Evolutionary conservation across 441 rosid species (phyloP).

Genomic region (Eruca vesicaria): DNA sequence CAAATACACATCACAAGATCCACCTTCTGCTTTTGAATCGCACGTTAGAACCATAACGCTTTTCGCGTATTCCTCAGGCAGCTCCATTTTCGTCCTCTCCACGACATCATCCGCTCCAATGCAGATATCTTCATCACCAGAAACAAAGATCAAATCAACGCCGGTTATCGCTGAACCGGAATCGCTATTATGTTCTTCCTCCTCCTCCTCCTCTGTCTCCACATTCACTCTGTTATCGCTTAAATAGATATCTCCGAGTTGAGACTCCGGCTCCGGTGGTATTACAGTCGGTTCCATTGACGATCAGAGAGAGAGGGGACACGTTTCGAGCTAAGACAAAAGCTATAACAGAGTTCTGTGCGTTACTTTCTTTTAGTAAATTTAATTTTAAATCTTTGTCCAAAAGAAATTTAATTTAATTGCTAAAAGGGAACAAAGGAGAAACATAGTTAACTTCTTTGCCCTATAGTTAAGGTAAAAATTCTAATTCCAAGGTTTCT

Average conservation of each 20-base stretch:
- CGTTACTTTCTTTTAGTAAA: not conserved
- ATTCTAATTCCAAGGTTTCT: not conserved
- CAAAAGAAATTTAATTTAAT: not conserved
- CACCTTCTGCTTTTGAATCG: constrained; percentile 58
- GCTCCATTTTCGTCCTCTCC: constrained; percentile 37
- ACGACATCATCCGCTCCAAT: constrained; percentile 19
- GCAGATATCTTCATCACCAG: constrained; percentile 3
- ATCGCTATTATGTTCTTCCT: constrained; percentile 22
- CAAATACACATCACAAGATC: constrained; percentile 72
- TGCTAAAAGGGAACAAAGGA: not conserved
- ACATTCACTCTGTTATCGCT: constrained; percentile 71
- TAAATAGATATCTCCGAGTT: constrained; percentile 35
- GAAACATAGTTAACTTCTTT: not conserved
- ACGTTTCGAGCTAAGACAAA: not conserved
- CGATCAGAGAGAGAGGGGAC: not conserved
- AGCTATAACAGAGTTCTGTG: not conserved
- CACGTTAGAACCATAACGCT: constrained; percentile 62
- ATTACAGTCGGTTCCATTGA: constrained; percentile 41
- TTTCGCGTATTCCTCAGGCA: constrained; percentile 61
- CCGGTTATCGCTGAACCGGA: constrained; percentile 27
- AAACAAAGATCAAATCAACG: not conserved
- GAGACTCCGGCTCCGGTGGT: constrained; percentile 35
- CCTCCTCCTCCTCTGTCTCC: constrained; percentile 37
- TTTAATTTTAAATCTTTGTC: not conserved
- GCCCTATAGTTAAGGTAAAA: not conserved